Percentiles rank a stretch among this genome's conserved stretches.
Evolutionary conservation across 192 early-diverging fungal species (phyloP).

Genomic region (Entomortierella parvispora): DNA sequence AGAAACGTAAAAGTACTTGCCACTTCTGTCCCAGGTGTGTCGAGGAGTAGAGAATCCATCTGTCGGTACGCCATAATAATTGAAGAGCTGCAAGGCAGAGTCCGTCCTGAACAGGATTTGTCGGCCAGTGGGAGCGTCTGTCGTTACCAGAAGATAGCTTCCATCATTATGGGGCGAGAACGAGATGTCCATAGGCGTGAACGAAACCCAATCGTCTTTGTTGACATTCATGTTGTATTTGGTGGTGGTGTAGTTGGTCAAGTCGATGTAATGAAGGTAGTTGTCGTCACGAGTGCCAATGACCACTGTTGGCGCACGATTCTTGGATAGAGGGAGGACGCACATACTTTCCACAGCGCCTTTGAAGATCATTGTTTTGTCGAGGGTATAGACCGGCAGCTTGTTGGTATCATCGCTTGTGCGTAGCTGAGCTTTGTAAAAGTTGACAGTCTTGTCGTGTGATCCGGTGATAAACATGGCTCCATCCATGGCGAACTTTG

Average conservation of each 20-base stretch:
- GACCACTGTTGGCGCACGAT: slow-evolving; percentile 53
- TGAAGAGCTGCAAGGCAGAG: slow-evolving; percentile 61
- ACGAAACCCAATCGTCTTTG: slow-evolving; percentile 86
- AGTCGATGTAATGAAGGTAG: slow-evolving; percentile 73
- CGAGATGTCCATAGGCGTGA: slow-evolving; percentile 77
- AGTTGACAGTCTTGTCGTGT: slow-evolving; percentile 72
- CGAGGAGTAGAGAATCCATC: slow-evolving; percentile 75
- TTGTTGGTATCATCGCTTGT: background rate
- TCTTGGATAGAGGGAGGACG: slow-evolving; percentile 55
- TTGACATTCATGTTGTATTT: slow-evolving; percentile 81
- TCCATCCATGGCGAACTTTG: slow-evolving; percentile 70
- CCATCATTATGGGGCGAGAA: slow-evolving; percentile 63
- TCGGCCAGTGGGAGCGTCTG: slow-evolving; percentile 73
- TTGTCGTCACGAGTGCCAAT: slow-evolving; percentile 77
- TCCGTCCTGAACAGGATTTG: slow-evolving; percentile 69
- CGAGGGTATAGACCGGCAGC: slow-evolving; percentile 37
- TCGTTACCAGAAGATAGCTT: slow-evolving; percentile 68
- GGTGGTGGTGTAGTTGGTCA: slow-evolving; percentile 40
- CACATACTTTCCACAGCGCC: slow-evolving; percentile 76
- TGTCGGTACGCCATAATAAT: slow-evolving; percentile 69
- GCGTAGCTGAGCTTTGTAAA: slow-evolving; percentile 59
- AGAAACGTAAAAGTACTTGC: slow-evolving; percentile 71
- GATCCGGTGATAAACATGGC: slow-evolving; percentile 70
- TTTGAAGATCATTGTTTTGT: slow-evolving; percentile 58
- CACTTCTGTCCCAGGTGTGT: slow-evolving; percentile 68